Percentiles rank a stretch among this genome's conserved stretches.
phyloP scores from a whole-genome alignment of 2,329 filamentous ascomycete genomes.

The Colletotrichum sp. region DNA sequence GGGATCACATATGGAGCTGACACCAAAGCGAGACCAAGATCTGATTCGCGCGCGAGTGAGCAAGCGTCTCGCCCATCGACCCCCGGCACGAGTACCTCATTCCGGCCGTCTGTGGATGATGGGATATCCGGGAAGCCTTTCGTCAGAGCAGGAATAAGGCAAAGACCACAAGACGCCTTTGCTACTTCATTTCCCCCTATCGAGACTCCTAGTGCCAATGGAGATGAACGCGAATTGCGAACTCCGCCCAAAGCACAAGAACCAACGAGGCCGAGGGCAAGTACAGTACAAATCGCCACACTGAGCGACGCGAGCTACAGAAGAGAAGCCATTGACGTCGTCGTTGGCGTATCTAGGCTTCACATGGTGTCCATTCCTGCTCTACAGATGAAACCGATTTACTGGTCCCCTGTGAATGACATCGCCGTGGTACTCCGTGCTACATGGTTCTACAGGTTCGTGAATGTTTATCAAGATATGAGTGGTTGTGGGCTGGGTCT shows the following conservation, averaged over 20 bases:
- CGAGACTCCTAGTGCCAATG: not conserved
- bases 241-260: not conserved
- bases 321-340: constrained; percentile 59
- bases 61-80: constrained; percentile 12
- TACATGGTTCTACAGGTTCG: constrained; percentile 91
- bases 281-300: not conserved
- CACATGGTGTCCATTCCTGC: constrained; percentile 86
- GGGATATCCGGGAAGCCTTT: constrained; percentile 63
- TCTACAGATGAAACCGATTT: constrained; percentile 92
- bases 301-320: not conserved
- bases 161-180: constrained; percentile 12
- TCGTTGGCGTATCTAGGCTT: constrained; percentile 87
- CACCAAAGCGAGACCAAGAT: not conserved
- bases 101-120: constrained; percentile 38
- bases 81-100: not conserved
- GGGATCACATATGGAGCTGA: not conserved
- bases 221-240: not conserved
- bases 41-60: constrained; percentile 14
- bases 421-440: constrained; percentile 81
- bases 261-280: not conserved
- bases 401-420: constrained; percentile 95
- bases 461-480: not conserved
- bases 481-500: not conserved
- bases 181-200: constrained; percentile 21
- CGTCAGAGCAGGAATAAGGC: constrained; percentile 44